Evolutionary conservation across 2,329 filamentous ascomycete genomes (phyloP).

Genomic region (Sarocladiaceae sp.): DNA sequence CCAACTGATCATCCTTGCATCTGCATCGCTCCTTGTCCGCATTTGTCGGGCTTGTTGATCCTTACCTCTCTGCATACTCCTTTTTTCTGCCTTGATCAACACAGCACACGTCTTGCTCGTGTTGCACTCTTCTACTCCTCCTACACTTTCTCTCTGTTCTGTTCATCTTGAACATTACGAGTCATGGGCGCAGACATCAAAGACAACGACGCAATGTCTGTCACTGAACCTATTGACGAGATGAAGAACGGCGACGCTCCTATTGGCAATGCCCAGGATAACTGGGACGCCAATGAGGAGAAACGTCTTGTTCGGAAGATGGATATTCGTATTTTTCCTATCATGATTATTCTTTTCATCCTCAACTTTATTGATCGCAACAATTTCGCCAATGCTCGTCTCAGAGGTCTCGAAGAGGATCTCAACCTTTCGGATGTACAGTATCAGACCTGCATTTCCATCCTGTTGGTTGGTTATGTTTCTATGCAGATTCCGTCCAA

Average conservation of each 20-base stretch:
- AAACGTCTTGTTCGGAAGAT: constrained; percentile 21
- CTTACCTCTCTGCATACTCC: no score
- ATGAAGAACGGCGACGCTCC: neutral
- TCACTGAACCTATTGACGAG: neutral
- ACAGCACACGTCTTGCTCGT: no score
- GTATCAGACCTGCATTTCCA: constrained; percentile 26
- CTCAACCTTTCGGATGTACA: constrained; percentile 24
- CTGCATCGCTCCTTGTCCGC: neutral
- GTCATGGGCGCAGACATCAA: neutral
- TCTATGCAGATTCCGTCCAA: constrained; percentile 33
- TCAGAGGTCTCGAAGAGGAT: constrained; percentile 18
- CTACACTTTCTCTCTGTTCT: neutral
- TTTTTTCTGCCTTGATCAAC: no score
- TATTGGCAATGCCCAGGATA: neutral
- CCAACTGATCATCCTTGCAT: neutral
- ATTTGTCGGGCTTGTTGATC: neutral
- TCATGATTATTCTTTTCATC: constrained; percentile 21
- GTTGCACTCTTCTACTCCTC: neutral
- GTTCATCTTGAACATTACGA: neutral
- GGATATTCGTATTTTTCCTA: constrained; percentile 25
- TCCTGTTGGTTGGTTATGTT: constrained; percentile 29
- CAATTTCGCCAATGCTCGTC: constrained; percentile 25
- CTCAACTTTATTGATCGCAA: constrained; percentile 46
- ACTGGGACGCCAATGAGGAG: constrained; percentile 9
- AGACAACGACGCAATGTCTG: neutral